A percentile compares a stretch with the other conserved stretches of the same genome.
Conservation (phyloP, 1,139 yeast genomes). For the Groenewaldozyma sp. region DNA sequence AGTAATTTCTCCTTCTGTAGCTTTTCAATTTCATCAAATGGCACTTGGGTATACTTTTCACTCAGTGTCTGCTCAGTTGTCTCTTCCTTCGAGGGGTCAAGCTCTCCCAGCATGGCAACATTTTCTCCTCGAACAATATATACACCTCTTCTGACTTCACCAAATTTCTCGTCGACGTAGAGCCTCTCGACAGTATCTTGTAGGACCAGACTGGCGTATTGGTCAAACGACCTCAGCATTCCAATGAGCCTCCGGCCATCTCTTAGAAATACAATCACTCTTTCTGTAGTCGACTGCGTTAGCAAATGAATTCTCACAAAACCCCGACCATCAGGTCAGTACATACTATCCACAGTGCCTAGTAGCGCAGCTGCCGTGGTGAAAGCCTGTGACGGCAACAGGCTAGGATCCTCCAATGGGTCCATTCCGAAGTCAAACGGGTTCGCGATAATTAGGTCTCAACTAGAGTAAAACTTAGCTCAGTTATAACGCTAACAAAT, state of each 20-base stretch:
- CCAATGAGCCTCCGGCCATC: conserved; percentile 90
- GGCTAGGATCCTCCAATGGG: conserved; percentile 25
- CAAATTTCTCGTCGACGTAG: conserved; percentile 58
- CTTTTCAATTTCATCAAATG: conserved; percentile 48
- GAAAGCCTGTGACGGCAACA: conserved; percentile 55
- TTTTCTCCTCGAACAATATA: conserved; percentile 94
- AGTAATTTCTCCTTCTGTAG: conserved; percentile 31
- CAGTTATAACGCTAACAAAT: too few relatives aligned
- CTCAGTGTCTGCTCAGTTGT: conserved; percentile 31
- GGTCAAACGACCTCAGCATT: conserved; percentile 89
- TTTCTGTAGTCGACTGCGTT: conserved; percentile 28
- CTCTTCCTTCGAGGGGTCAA: conserved; percentile 84
- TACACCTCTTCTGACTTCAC: conserved; percentile 69
- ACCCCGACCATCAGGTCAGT: not conserved
- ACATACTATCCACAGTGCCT: conserved; percentile 75
- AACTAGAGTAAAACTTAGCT: too few relatives aligned
- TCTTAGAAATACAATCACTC: conserved; percentile 73
- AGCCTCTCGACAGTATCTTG: conserved; percentile 89
- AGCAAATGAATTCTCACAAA: conserved; percentile 18
- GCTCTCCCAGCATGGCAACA: conserved; percentile 91
- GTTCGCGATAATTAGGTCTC: too few relatives aligned
- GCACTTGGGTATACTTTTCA: conserved; percentile 48
- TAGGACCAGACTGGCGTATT: conserved; percentile 82
- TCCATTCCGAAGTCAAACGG: conserved; percentile 17
- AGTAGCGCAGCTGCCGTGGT: conserved; percentile 96